Conservation (phyloP, 257 asterid species). For the Solanum tacnaense region DNA sequence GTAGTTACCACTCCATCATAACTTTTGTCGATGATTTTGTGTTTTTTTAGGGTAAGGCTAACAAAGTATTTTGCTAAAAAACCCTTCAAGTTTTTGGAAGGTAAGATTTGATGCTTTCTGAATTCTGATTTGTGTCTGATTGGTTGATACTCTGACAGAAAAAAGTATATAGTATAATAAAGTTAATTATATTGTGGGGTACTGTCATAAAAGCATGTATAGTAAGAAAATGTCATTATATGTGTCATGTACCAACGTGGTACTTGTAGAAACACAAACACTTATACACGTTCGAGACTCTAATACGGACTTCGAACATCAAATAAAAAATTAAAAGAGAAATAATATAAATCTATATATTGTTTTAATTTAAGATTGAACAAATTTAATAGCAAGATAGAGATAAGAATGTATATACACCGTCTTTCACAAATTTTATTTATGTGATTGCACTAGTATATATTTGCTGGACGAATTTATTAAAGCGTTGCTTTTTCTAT, state of each 20-base stretch:
- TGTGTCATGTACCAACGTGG: neutral
- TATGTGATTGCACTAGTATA: neutral
- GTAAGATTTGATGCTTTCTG: neutral
- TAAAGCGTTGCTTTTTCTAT: too few species aligned
- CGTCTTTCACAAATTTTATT: too few species aligned
- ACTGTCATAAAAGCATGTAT: neutral
- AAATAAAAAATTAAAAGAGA: too few species aligned
- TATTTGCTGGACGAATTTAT: neutral
- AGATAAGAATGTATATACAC: too few species aligned
- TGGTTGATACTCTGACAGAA: neutral
- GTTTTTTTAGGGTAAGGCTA: neutral
- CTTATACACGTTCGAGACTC: rapidly evolving
- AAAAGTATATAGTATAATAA: neutral
- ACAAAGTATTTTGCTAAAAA: neutral
- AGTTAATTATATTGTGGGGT: neutral
- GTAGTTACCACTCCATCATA: rapidly evolving
- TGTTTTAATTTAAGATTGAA: too few species aligned
- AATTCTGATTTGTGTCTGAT: neutral
- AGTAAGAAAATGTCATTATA: neutral
- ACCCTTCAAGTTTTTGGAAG: neutral
- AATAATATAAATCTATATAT: too few species aligned
- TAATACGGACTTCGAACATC: neutral
- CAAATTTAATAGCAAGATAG: too few species aligned
- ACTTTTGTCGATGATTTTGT: too few species aligned
- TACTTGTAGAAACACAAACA: neutral